These are phyloP conservation scores for Ramularia endophylla DNA, from an alignment of 2,329 filamentous ascomycete genomes.

Conservation along the genomic window DNA sequence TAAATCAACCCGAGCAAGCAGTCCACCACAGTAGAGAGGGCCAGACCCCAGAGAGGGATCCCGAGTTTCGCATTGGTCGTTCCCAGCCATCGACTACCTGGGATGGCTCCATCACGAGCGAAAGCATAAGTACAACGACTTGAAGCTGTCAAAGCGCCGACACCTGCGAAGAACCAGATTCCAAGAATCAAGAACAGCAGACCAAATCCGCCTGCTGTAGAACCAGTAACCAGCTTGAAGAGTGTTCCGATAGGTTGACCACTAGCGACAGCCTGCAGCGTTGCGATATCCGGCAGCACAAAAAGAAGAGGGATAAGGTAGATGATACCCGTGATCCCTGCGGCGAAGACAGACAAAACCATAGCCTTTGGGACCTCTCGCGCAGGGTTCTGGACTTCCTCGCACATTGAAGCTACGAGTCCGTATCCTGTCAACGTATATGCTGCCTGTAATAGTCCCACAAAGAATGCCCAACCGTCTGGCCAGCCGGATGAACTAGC, in stretches of 20 bases:
- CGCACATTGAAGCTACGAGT: constrained; percentile 67
- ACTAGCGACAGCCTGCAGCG: constrained; percentile 59
- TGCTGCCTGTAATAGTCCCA: constrained; percentile 60
- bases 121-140: constrained; percentile 68
- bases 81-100: constrained; percentile 25
- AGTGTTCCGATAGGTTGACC: constrained; percentile 70
- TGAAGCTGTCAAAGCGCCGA: constrained; percentile 67
- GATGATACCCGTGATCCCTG: constrained; percentile 58
- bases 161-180: constrained; percentile 70
- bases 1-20: constrained; percentile 71
- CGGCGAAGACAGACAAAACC: constrained; percentile 61
- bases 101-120: constrained; percentile 66
- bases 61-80: constrained; percentile 59
- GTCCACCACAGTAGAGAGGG: constrained; percentile 62
- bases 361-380: constrained; percentile 67
- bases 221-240: constrained; percentile 71
- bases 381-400: constrained; percentile 64
- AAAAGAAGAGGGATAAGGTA: constrained; percentile 72
- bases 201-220: constrained; percentile 65
- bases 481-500: constrained; percentile 61
- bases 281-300: constrained; percentile 61
- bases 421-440: constrained; percentile 62
- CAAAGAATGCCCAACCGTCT: constrained; percentile 65
- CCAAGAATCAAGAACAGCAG: constrained; percentile 70
- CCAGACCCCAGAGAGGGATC: constrained; percentile 64